Conservation (phyloP, 331 rosid species). For the Phaseolus coccineus region DNA sequence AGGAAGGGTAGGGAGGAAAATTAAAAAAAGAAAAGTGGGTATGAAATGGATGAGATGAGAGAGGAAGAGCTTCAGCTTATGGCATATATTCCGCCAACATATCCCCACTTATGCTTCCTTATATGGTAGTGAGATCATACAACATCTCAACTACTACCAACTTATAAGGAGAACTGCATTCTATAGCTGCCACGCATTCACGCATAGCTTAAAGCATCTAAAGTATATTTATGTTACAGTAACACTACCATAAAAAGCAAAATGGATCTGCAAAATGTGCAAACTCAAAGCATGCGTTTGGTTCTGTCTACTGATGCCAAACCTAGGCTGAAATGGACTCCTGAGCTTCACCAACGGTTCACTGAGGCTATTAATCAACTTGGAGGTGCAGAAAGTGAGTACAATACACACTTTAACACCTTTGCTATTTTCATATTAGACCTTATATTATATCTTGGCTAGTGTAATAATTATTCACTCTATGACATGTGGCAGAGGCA, state of each 20-base stretch:
- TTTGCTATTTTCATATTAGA: conserved; percentile 14
- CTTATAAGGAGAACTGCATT: conserved; percentile 65
- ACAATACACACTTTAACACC: conserved; percentile 15
- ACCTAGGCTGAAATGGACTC: conserved; percentile 89
- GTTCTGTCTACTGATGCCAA: conserved; percentile 82
- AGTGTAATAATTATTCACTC: conserved; percentile 14
- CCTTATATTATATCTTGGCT: conserved; percentile 29
- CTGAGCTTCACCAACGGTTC: conserved; percentile 76
- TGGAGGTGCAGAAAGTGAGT: conserved; percentile 80
- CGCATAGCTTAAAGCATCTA: conserved; percentile 49
- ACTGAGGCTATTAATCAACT: conserved; percentile 70
- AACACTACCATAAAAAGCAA: conserved; percentile 47
- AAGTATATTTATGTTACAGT: conserved; percentile 55
- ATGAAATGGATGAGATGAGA: conserved; percentile 58
- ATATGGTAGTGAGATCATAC: conserved; percentile 81
- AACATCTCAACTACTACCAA: conserved; percentile 58
- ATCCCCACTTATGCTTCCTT: conserved; percentile 92
- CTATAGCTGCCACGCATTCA: conserved; percentile 57
- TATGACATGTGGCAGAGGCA: conserved; percentile 65
- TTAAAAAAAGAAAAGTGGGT: conserved; percentile 48
- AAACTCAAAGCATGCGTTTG: conserved; percentile 70
- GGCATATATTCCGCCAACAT: conserved; percentile 94
- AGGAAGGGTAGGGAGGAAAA: conserved; percentile 26
- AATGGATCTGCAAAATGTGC: conserved; percentile 63
- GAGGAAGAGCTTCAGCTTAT: conserved; percentile 65